Base-by-base conservation (phyloP, 2,329 filamentous ascomycete species). In the Fusarium marasasianum region DNA sequence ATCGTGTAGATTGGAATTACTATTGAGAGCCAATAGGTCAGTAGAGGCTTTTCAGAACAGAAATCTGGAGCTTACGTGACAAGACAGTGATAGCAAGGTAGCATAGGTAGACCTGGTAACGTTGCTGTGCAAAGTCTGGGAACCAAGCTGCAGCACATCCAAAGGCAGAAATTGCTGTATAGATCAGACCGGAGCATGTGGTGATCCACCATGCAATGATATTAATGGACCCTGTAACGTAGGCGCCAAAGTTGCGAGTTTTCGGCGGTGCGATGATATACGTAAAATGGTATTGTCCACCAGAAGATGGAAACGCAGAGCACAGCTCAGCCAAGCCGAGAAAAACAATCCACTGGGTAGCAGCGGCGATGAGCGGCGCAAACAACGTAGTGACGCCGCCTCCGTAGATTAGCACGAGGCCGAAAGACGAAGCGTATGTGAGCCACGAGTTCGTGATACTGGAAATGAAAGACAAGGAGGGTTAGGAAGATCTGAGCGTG, bases 11-110 rank as follows among this genome's bases (percentile, higher is more conserved):
- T 53, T 6, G 33, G 33, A 7, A 53, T 37, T 0, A 38, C 50
- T 53, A 0, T 22, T 3, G 12, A 18, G 11, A 29, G 1, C 0
- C 1, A 18, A 26, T 1, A 38, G 8, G 15, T 43, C 1, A 43
- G 15, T 5, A 17, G n/a, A 43, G n/a, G n/a, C n/a, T 20, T 20
- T 6, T 38, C 3, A 4, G 5, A 10, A 17, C 0, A 13, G 0
- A 1, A 0, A 0, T 14, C n/a, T 13, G 7, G 0, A 9, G 8
- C 50, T 53, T 53, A 53, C 50, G 18, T 4, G 50, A 53, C 1
- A 53, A 9, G 8, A 53, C 13, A 1, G 37, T 53, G 17, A 53
- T 3, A 14, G 8, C 22, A 1, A 53, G 24, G 3, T 53, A 53
- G 4, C 50, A 53, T 4, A 53, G 50, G 22, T 53, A 53, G 3